Percentiles rank a stretch among this genome's conserved stretches.
phyloP scores from a whole-genome alignment of 73 alveolate genomes.

The Strombidium stylifer region DNA sequence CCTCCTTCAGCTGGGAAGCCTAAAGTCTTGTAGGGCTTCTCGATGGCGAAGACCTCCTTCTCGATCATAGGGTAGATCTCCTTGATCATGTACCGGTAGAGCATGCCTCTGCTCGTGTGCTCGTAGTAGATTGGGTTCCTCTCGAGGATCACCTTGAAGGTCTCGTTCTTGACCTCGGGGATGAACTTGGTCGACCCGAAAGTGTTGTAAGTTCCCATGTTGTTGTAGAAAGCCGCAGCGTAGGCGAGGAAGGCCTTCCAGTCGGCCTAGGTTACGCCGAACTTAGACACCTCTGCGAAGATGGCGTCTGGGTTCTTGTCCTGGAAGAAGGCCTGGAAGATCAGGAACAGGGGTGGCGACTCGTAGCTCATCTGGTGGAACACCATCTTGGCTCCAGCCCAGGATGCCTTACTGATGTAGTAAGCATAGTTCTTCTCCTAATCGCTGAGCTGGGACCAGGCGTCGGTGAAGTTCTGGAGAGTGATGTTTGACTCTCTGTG shows the following conservation, averaged over 20 bases:
- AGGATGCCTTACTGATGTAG: conserved; percentile 90
- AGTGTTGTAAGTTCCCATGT: conserved; percentile 78
- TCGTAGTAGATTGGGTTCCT: conserved; percentile 30
- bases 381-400: conserved; percentile 94
- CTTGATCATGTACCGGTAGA: conserved; percentile 46
- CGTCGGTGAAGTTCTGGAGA: conserved; percentile 14
- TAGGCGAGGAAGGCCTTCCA: conserved; percentile 61
- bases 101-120: no score
- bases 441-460: conserved; percentile 62
- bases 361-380: conserved; percentile 94
- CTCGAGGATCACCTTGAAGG: conserved; percentile 39
- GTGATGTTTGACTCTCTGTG: no score
- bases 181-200: conserved; percentile 88
- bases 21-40: conserved; percentile 28
- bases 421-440: conserved; percentile 93
- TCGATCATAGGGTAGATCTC: conserved; percentile 50
- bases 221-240: conserved; percentile 70
- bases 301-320: conserved; percentile 52
- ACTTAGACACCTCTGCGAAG: conserved; percentile 10
- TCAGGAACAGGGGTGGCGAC: conserved; percentile 95
- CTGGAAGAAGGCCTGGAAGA: conserved; percentile 81
- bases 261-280: conserved; percentile 58
- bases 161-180: conserved; percentile 68
- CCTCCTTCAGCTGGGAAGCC: conserved; percentile 57
- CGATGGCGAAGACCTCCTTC: conserved; percentile 44